Evolutionary conservation across 495 filamentous ascomycete species (phyloP), one percentile per base, ranked within the genome.

Genomic region (Chaetomium fimeti): DNA sequence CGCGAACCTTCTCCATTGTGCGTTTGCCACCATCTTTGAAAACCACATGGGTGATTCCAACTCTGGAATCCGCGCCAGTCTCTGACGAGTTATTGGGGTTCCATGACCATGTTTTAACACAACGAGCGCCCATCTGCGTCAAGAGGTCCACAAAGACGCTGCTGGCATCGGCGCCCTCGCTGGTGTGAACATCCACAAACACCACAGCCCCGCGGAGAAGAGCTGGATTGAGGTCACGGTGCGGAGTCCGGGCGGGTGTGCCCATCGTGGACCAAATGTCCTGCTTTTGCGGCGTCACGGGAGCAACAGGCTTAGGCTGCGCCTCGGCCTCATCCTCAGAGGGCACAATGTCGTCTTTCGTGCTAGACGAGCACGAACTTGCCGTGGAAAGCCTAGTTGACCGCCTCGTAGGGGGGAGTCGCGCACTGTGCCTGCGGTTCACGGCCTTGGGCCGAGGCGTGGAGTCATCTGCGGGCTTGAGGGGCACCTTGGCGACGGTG

Each of bases 141-240:
- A 97, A 80, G 9, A 96, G 83, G 64, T 94, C 89, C 18, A 89
- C 82, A 72, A 97, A 97, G 56, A 94, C 86, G 18, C 85, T 84
- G 64, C 89, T 92, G 18, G 91, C 91, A 74, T 95, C 90, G 25
- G 89, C 91, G 4, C 91, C 92, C 72, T 96, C 91, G 40, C 84
- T 89, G 3, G 91, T 94, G 69, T 93, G 88, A n/a, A 97, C 91
- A 77, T 98, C 93, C 12, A 96, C 91, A 74, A 85, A 91, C n/a
- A 94, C 89, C 3, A 93, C 84, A 15, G 88, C 90, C 3, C 93
- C 92, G 16, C 82, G 81, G 1, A 96, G 78, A 2, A 87, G 68
- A 1, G 74, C 70, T 5, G 78, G 75, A 60, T 83, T 77, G 27
- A 84, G 69, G 43, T 83, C 80, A 16, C 77, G 76, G 11, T 82